Evolutionary conservation across 176 grass and related monocot species (phyloP).

Genomic region (Triticum monococcum): DNA sequence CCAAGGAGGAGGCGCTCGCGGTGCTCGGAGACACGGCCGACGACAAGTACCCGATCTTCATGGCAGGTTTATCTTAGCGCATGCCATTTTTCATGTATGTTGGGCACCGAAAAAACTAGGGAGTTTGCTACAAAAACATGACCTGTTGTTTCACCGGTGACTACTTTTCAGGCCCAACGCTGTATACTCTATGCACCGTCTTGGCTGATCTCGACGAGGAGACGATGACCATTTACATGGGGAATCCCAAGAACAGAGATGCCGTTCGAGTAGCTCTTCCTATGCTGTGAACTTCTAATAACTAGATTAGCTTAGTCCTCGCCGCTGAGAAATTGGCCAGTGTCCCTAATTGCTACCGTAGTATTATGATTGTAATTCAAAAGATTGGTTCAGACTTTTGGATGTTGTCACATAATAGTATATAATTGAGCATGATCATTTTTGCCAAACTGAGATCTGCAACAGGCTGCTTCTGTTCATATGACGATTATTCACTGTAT

Average conservation of each 20-base stretch:
- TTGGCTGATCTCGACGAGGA: conserved; percentile 66
- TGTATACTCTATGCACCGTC: conserved; percentile 76
- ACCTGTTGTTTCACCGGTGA: background rate
- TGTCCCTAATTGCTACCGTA: background rate
- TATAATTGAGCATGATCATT: background rate
- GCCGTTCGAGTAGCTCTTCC: conserved; percentile 33
- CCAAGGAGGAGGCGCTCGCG: conserved; percentile 49
- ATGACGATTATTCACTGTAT: background rate
- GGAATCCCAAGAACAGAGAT: conserved; percentile 50
- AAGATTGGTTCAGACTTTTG: background rate
- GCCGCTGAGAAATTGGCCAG: background rate
- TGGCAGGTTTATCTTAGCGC: conserved; percentile 54
- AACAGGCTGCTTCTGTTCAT: background rate
- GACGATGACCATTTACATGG: conserved; percentile 66
- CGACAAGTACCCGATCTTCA: conserved; percentile 76
- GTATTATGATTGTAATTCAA: background rate
- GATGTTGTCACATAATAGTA: background rate
- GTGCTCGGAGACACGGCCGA: conserved; percentile 72
- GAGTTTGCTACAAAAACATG: background rate
- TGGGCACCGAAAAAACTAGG: background rate
- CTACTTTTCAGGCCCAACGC: conserved; percentile 53
- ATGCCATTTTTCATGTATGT: background rate
- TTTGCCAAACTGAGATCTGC: background rate
- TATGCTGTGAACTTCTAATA: conserved; percentile 21
- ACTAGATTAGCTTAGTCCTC: background rate